A percentile compares a stretch with the other conserved stretches of the same genome.
phyloP scores from a whole-genome alignment of 2,329 filamentous ascomycete species.

The Colletotrichum eremochloae region DNA sequence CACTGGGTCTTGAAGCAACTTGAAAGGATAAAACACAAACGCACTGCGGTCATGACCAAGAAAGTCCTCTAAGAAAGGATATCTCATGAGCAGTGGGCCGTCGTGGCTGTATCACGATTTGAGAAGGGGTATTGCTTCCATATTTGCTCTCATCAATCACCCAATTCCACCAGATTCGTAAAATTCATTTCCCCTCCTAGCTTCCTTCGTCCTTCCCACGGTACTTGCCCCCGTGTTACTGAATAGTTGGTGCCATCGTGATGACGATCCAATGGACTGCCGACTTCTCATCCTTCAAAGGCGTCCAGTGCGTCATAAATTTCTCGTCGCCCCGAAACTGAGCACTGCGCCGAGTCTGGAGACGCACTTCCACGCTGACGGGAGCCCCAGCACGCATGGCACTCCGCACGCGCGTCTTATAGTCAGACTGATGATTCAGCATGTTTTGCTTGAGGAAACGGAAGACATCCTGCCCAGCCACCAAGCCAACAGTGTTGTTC shows the following conservation, averaged over 20 bases:
- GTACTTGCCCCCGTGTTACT: background rate
- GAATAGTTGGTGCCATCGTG: constrained; percentile 35
- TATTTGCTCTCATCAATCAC: background rate
- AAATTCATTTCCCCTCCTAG: too few relatives aligned
- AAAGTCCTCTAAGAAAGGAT: background rate
- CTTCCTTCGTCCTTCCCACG: too few relatives aligned
- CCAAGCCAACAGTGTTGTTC: constrained; percentile 43
- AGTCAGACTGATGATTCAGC: constrained; percentile 45
- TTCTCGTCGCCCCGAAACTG: constrained; percentile 45
- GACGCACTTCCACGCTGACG: constrained; percentile 46
- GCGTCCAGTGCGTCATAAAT: constrained; percentile 43
- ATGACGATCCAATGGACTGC: constrained; percentile 38
- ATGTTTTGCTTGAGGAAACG: constrained; percentile 47
- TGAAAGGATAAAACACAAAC: background rate
- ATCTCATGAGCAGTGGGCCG: background rate
- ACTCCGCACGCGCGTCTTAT: constrained; percentile 45
- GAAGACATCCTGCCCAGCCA: constrained; percentile 47
- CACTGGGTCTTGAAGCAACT: background rate
- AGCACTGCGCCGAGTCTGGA: constrained; percentile 47
- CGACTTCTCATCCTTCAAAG: constrained; percentile 41
- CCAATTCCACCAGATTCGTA: background rate
- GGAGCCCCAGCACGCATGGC: constrained; percentile 48
- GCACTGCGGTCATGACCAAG: background rate
- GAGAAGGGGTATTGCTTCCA: background rate
- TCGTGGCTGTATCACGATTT: background rate